These are phyloP conservation scores for Zymoseptoria passerinii DNA, from an alignment of 2,329 filamentous ascomycete genomes.

Conservation along the genomic window DNA sequence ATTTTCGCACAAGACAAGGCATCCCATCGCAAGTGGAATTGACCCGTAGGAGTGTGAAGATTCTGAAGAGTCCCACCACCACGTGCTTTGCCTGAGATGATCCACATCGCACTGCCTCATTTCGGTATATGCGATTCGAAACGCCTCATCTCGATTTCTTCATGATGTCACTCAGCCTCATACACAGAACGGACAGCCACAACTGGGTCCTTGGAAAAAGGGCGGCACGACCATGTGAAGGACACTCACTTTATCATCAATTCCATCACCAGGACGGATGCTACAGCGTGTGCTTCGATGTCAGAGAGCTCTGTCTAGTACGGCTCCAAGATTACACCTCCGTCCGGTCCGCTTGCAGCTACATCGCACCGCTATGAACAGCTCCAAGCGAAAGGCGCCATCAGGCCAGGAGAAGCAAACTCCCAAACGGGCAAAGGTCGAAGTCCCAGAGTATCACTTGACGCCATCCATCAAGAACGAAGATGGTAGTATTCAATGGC, in stretches of 20 bases:
- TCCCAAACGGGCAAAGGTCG: slow-evolving; percentile 24
- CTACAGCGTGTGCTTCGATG: background rate
- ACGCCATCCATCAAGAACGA: slow-evolving; percentile 36
- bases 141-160: background rate
- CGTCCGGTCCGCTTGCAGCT: background rate
- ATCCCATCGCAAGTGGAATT: background rate
- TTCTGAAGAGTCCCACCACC: background rate
- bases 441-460: slow-evolving; percentile 40
- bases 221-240: background rate
- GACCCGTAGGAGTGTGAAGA: background rate
- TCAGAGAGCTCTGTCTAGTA: background rate
- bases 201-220: background rate
- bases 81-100: background rate
- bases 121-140: background rate
- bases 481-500: slow-evolving; percentile 50
- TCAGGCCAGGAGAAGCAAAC: slow-evolving; percentile 8
- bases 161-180: background rate
- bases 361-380: slow-evolving; percentile 1
- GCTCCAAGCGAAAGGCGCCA: slow-evolving; percentile 12
- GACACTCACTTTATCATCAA: background rate
- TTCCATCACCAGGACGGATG: background rate
- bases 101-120: background rate
- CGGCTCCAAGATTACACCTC: background rate
- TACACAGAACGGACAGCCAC: background rate
- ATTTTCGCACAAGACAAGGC: background rate